Evolutionary conservation across 352 stramenopile genomes (phyloP).

Genomic region (Pythium dissotocum): DNA sequence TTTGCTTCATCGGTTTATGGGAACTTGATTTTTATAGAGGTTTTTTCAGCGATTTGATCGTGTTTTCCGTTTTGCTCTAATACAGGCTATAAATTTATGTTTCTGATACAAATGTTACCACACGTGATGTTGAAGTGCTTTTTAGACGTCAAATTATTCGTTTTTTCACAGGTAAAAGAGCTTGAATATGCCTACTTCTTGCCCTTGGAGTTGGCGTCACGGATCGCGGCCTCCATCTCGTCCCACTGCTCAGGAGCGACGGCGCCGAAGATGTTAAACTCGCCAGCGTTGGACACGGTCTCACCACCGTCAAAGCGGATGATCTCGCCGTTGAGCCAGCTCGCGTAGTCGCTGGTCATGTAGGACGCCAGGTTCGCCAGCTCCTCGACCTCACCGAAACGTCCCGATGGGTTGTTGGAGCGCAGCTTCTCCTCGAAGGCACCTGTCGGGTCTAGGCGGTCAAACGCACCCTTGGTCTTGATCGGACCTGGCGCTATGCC

Average conservation of each 20-base stretch:
- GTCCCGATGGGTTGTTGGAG: slow-evolving; percentile 69
- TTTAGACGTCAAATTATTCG: background rate
- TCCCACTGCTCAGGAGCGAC: slow-evolving; percentile 74
- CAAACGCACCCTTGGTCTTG: slow-evolving; percentile 83
- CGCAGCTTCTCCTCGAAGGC: slow-evolving; percentile 66
- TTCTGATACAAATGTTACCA: background rate
- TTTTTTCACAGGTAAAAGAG: slow-evolving; percentile 1
- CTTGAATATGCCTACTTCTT: slow-evolving; percentile 35
- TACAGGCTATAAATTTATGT: slow-evolving; percentile 4
- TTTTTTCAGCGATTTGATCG: too few relatives aligned
- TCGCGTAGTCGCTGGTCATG: slow-evolving; percentile 79
- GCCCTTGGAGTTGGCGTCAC: slow-evolving; percentile 59
- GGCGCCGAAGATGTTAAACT: slow-evolving; percentile 79
- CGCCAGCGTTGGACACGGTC: slow-evolving; percentile 67
- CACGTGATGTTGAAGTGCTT: background rate
- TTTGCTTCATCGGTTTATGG: slow-evolving; percentile 1
- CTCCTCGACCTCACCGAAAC: slow-evolving; percentile 77
- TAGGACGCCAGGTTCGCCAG: slow-evolving; percentile 79
- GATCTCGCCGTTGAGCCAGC: slow-evolving; percentile 82
- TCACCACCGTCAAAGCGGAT: slow-evolving; percentile 82
- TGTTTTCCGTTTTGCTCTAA: background rate
- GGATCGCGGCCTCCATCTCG: slow-evolving; percentile 64
- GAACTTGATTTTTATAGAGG: too few relatives aligned
- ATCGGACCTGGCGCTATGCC: slow-evolving; percentile 97
- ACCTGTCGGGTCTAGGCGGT: slow-evolving; percentile 71